Percentiles rank a stretch among this genome's conserved stretches.
Conservation (phyloP, 1,284 basidiomycete genomes). For the Grifola frondosa region DNA sequence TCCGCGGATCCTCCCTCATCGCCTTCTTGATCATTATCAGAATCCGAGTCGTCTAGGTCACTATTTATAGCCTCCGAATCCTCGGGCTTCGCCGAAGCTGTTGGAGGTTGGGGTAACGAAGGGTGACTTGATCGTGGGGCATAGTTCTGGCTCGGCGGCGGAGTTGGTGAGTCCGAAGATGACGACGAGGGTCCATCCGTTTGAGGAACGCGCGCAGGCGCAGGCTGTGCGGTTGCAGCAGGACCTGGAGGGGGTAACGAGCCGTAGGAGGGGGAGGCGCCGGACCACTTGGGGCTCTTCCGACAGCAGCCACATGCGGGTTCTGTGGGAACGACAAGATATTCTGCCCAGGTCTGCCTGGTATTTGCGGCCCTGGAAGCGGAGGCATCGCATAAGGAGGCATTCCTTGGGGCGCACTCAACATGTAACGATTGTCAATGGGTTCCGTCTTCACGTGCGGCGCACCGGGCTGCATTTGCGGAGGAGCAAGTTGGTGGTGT, state of each 20-base stretch:
- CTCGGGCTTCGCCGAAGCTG: slow-evolving; percentile 34
- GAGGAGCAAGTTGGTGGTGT: slow-evolving; percentile 46
- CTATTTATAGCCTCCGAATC: slow-evolving; percentile 91
- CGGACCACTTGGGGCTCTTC: slow-evolving; percentile 12
- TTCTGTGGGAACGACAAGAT: slow-evolving; percentile 21
- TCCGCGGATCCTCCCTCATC: slow-evolving; percentile 72
- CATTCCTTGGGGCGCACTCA: slow-evolving; percentile 42
- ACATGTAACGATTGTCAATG: slow-evolving; percentile 60
- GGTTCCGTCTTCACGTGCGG: slow-evolving; percentile 67
- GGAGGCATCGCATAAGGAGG: slow-evolving; percentile 56
- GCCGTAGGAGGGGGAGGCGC: slow-evolving; percentile 28
- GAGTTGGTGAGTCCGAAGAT: slow-evolving; percentile 60
- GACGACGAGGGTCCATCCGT: slow-evolving; percentile 60
- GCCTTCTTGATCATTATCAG: slow-evolving; percentile 73
- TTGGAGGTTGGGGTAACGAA: slow-evolving; percentile 35
- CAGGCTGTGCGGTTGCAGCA: slow-evolving; percentile 9
- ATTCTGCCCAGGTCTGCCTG: slow-evolving; percentile 47
- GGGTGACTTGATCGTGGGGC: slow-evolving; percentile 52
- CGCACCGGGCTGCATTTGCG: slow-evolving; percentile 35
- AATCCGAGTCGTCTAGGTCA: slow-evolving; percentile 93
- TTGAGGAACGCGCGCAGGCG: slow-evolving; percentile 55
- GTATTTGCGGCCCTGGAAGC: slow-evolving; percentile 61
- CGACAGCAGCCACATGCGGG: not conserved
- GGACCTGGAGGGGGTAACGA: slow-evolving; percentile 21
- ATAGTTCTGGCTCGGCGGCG: slow-evolving; percentile 54